Conservation (phyloP, 345 rosid genomes). For the Kandelia obovata region DNA sequence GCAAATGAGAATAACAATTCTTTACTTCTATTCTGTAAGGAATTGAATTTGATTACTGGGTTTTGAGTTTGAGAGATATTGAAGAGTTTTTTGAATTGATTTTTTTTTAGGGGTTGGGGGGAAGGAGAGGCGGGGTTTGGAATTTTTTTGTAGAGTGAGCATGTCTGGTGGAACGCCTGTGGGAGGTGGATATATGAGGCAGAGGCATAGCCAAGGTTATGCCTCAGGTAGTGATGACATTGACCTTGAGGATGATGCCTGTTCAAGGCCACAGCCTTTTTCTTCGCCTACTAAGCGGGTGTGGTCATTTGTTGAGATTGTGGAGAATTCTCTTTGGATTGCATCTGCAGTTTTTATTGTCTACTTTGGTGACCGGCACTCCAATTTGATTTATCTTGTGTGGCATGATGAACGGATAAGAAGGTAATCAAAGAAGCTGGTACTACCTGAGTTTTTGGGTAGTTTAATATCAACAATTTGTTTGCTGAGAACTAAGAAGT, state of each 20-base stretch:
- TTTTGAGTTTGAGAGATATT: conserved; percentile 10
- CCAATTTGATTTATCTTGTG: conserved; percentile 62
- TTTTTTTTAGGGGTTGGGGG: too few relatives aligned
- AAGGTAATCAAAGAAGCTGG: conserved; percentile 42
- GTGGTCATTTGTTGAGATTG: conserved; percentile 63
- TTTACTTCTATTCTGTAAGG: conserved; percentile 4
- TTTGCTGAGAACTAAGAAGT: background rate
- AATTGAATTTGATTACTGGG: conserved; percentile 17
- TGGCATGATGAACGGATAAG: conserved; percentile 74
- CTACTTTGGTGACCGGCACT: conserved; percentile 76
- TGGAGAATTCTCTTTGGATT: conserved; percentile 82
- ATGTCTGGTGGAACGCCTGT: conserved; percentile 97
- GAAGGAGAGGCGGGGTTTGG: too few relatives aligned
- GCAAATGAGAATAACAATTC: background rate
- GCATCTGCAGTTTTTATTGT: conserved; percentile 69
- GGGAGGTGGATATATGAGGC: conserved; percentile 86
- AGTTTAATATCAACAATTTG: background rate
- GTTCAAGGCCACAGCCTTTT: conserved; percentile 62
- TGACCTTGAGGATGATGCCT: conserved; percentile 89
- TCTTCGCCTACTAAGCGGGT: conserved; percentile 35
- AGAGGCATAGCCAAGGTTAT: conserved; percentile 91
- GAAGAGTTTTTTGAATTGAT: background rate
- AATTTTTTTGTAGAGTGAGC: too few relatives aligned
- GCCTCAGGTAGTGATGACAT: conserved; percentile 81
- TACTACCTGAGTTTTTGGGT: background rate